Evolutionary conservation across 768 basidiomycete genomes (phyloP).

Genomic region (Suillus placidus): DNA sequence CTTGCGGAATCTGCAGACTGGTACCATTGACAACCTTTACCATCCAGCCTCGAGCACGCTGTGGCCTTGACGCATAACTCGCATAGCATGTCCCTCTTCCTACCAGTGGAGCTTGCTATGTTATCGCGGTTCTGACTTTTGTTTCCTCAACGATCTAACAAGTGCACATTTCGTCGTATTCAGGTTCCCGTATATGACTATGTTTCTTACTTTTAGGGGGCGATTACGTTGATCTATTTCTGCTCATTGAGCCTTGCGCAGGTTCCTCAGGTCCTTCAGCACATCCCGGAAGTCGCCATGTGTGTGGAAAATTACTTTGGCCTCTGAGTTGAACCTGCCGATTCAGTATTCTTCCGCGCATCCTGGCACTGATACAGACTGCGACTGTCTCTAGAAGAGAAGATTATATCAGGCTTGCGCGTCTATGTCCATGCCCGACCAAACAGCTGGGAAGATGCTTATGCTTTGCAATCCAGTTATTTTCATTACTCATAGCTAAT

Average conservation of each 20-base stretch:
- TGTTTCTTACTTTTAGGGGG: constrained; percentile 57
- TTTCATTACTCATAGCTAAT: neutral
- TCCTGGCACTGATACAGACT: constrained; percentile 59
- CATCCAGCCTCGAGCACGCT: no score
- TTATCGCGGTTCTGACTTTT: constrained; percentile 94
- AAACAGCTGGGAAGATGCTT: constrained; percentile 32
- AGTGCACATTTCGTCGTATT: constrained; percentile 40
- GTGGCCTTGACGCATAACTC: neutral
- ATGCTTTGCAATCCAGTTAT: constrained; percentile 57
- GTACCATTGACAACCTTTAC: no score
- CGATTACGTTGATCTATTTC: constrained; percentile 88
- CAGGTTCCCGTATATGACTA: neutral
- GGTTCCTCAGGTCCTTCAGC: constrained; percentile 90
- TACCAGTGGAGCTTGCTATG: constrained; percentile 76
- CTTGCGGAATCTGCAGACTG: neutral
- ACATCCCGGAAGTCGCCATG: constrained; percentile 82
- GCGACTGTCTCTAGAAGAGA: constrained; percentile 88
- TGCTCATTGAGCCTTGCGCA: constrained; percentile 93
- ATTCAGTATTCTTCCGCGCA: constrained; percentile 49
- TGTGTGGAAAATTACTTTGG: constrained; percentile 99
- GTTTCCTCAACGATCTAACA: constrained; percentile 89
- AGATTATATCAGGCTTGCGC: constrained; percentile 92
- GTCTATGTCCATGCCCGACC: constrained; percentile 86
- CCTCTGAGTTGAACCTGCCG: constrained; percentile 63
- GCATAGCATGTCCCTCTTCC: constrained; percentile 60